Evolutionary conservation across 31 red algal genomes (phyloP), one percentile per base, ranked within the genome.

Genomic region (Odonthalia washingtoniensis): DNA sequence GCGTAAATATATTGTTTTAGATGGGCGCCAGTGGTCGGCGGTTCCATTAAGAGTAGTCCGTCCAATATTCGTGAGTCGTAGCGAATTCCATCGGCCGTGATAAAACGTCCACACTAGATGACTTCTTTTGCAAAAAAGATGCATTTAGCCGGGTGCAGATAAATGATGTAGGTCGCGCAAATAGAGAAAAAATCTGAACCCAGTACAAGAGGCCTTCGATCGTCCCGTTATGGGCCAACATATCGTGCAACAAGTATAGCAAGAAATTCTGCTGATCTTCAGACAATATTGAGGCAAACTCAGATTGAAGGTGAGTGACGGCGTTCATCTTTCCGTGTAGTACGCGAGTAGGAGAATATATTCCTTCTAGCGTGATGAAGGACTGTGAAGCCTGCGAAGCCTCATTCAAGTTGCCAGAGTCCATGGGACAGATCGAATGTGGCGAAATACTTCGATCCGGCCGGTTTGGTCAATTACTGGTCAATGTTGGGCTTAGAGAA

Each of bases 281-380:
- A 37, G 34, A 37, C 6, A 70, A 12, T 70, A 21, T 32, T 70
- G n/a, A 6, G 28, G 34, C 9, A 27, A 70, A 6, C 12, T 28
- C 12, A 21, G 32, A 77, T 36, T 77, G 74, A 16, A 77, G 37
- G 40, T 77, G 74, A 77, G 74, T 28, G 12, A 30, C 43, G 74
- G 74, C 74, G 28, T 77, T 77, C 43, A 12, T 77, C 12, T 14
- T 77, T 9, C 74, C 74, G 28, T 44, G 74, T 42, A 77, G 74
- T 21, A 77, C 74, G 5, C 12, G 16, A 77, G 37, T 77, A 52
- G 74, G 74, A 12, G 74, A 52, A 30, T 18, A 46, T 52, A 39
- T 21, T 46, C 74, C 74, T 21, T 46, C 37, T 28, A 9, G 16
- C 5, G 74, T 12, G 18, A 77, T 46, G 37, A 77, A 21, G 5